A percentile compares a stretch with the other conserved stretches of the same genome.
These are phyloP conservation scores for Globisporangium echinulatum DNA, from an alignment of 352 stramenopile genomes.

Conservation along the genomic window DNA sequence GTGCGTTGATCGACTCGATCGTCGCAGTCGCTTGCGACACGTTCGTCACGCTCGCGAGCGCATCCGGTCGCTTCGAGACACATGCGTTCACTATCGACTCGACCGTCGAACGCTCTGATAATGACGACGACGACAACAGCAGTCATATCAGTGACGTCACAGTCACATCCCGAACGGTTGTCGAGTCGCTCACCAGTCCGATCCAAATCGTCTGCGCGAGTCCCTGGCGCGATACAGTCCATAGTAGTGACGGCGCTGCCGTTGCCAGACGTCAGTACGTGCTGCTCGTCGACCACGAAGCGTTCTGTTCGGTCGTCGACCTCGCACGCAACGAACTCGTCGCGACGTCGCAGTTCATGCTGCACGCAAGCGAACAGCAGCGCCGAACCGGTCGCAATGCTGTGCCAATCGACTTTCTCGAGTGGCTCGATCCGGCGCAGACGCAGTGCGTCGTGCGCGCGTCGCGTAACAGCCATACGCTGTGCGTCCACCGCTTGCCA, in stretches of 20 bases:
- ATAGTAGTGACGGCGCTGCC: neutral
- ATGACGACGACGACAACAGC: neutral
- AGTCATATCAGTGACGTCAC: neutral
- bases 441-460: constrained; percentile 23
- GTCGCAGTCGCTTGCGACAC: neutral
- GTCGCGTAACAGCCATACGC: constrained; percentile 12
- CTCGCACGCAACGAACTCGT: constrained; percentile 18
- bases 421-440: constrained; percentile 10
- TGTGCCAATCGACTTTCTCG: constrained; percentile 5
- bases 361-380: constrained; percentile 6
- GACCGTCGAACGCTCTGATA: neutral
- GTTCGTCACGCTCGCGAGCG: constrained; percentile 5
- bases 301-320: constrained; percentile 43
- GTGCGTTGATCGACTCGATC: neutral
- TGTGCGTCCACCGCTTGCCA: constrained; percentile 43
- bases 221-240: neutral
- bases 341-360: constrained; percentile 29
- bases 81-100: neutral
- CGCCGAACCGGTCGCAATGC: neutral
- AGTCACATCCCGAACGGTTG: neutral
- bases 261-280: constrained; percentile 14
- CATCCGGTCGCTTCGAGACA: constrained; percentile 4
- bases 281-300: constrained; percentile 28
- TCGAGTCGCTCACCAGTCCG: constrained; percentile 11
- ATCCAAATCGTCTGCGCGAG: constrained; percentile 10